Percentiles rank a stretch among this genome's conserved stretches.
Conservation (phyloP, 2,329 filamentous ascomycete species). For the Ceratocystis destructans region DNA sequence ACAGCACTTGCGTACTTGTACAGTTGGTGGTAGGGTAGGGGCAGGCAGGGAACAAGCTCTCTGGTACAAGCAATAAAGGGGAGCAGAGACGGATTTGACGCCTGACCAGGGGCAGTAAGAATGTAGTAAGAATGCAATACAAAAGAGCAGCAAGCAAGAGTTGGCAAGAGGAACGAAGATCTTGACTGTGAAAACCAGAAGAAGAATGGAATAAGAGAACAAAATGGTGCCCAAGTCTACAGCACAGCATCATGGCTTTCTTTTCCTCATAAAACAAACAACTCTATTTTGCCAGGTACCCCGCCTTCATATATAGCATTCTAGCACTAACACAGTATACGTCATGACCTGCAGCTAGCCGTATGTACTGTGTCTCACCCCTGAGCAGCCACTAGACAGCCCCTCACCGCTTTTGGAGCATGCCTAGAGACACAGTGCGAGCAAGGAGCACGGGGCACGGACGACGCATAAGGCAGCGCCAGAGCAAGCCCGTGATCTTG, state of each 20-base stretch:
- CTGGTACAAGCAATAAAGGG: not conserved
- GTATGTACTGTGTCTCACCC: not conserved
- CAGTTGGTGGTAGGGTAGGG: too few species aligned
- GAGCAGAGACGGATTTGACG: not conserved
- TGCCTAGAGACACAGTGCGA: not conserved
- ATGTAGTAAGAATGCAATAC: not conserved
- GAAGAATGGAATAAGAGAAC: not conserved
- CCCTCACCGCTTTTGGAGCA: not conserved
- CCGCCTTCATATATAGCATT: not conserved
- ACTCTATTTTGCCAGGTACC: not conserved
- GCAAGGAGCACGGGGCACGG: not conserved
- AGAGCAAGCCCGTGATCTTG: not conserved
- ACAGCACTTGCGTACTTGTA: too few species aligned
- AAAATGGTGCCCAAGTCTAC: not conserved
- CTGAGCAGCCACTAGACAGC: not conserved
- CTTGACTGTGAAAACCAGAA: too few species aligned
- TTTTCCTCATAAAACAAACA: not conserved
- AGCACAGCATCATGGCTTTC: not conserved
- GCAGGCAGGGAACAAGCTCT: not conserved
- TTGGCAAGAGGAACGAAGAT: not conserved
- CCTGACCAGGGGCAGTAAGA: not conserved
- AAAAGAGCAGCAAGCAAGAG: not conserved
- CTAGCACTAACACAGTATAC: not conserved
- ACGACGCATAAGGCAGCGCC: not conserved
- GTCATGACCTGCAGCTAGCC: not conserved